Percentiles rank a stretch among this genome's conserved stretches.
phyloP scores from a whole-genome alignment of 495 filamentous ascomycete species.

The Penicillium daleae region DNA sequence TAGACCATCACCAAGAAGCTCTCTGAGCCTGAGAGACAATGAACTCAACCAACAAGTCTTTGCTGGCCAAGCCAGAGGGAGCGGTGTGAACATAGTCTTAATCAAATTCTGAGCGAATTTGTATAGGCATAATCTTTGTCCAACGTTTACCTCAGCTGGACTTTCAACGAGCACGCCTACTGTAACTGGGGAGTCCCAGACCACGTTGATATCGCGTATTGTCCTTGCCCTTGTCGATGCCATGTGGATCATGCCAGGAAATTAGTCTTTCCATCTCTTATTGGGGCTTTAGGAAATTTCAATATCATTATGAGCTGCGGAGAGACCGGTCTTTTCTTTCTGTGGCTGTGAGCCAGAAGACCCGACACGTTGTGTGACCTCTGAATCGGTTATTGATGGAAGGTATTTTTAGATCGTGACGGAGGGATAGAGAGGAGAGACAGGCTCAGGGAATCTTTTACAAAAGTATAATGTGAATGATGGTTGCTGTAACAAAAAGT shows the following conservation, averaged over 20 bases:
- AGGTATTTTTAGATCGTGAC: conserved; percentile 11
- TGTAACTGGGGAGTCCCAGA: background rate
- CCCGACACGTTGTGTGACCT: conserved; percentile 14
- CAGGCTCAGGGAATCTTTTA: too few relatives aligned
- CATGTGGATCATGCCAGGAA: conserved; percentile 12
- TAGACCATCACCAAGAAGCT: background rate
- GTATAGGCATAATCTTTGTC: background rate
- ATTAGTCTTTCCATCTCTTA: background rate
- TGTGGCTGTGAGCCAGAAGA: conserved; percentile 4
- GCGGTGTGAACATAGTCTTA: background rate
- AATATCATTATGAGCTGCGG: conserved; percentile 5
- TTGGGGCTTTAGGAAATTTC: conserved; percentile 18
- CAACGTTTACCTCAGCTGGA: background rate
- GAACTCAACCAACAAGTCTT: background rate
- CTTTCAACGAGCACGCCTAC: background rate
- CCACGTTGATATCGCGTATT: background rate
- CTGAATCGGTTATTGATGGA: conserved; percentile 10
- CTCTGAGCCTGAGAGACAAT: background rate
- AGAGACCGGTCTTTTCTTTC: conserved; percentile 11
- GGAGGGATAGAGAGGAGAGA: too few relatives aligned
- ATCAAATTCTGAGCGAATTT: background rate
- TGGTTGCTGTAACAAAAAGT: too few relatives aligned
- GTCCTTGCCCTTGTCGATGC: conserved; percentile 11
- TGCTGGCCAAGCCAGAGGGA: background rate
- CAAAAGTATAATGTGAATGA: too few relatives aligned